Base-by-base conservation (phyloP, 2,329 filamentous ascomycete species). In the Aquanectria penicillioides region DNA sequence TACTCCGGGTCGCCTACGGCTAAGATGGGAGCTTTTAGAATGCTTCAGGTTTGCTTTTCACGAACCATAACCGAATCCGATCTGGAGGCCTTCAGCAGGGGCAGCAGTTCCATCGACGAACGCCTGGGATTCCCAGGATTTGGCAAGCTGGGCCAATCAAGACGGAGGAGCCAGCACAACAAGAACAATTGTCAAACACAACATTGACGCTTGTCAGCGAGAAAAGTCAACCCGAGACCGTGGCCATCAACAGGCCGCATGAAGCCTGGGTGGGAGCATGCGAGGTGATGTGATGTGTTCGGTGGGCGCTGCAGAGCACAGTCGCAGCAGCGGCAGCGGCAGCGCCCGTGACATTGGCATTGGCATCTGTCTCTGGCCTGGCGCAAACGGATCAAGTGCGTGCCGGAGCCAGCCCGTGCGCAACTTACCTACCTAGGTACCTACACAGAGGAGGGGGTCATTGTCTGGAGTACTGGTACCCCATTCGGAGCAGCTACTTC, bases 71-170 rank as follows among this genome's bases (percentile, higher is more conserved):
- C n/a, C n/a, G n/a, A n/a, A n/a, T n/a, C n/a, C n/a, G n/a, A n/a
- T n/a, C n/a, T n/a, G n/a, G n/a, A n/a, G 20, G 20, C 17, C 9
- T 6, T 11, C 46, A 29, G 9, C 28, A 25, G 23, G 29, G 37
- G 15, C 17, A 40, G 38, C 28, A 50, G 34, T 28, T 57, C 29
- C 25, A 33, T 33, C n/a, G 8, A 38, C 33, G 41, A 31, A 43
- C 48, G 15, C 26, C 34, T 41, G 28, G 36, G 48, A 52, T 41
- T 29, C 40, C 48, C 29, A 52, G 33, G 41, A 23, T 34, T 41
- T 44, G 18, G 28, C 11, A 13, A 52, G 55, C 55, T 53, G 55
- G 47, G 36, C 55, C 55, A 58, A 58, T 58, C 41, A 58, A 7
- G 29, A 31, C 18, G 22, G 23, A 11, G 23, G 28, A 22, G 20